Evolutionary conservation across 2,329 filamentous ascomycete genomes (phyloP), one percentile per base, ranked within the genome.

Genomic region (Leptographium flavum): DNA sequence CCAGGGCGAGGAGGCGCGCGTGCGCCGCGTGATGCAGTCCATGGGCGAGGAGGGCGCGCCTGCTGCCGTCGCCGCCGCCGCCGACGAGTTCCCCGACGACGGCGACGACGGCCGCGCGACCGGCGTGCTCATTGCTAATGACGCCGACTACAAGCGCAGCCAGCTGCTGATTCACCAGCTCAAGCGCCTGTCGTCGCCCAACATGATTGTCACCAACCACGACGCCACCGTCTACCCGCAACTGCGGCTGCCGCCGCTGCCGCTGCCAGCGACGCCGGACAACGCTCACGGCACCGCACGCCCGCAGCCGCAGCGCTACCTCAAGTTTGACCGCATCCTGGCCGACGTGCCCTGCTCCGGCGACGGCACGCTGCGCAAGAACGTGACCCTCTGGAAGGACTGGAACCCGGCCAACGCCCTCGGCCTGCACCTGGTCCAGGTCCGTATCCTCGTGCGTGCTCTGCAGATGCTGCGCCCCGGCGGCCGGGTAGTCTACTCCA

Each of bases 131-230:
- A 83, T 98, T 54, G 92, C 92, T 50, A 98, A 98, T 64, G 92
- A 98, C 58, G 80, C 85, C 55, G 92, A 98, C 62, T 95, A 95
- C 69, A 93, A 90, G 70, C 83, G 92, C 52, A 87, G 87, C 46
- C 92, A 96, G 65, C 92, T 98, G 84, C 68, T 98, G 60, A 86
- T 95, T 40, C 92, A 98, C 63, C 92, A 98, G 65, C 83, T 96
- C 57, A 98, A 98, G 73, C 83, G 92, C 50, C 73, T 98, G 42
- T 94, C 90, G 51, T 96, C 92, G 5, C 90, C 92, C 3, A 98
- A 98, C 61, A 70, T 98, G 54, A 83, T 98, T 51, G 90, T 98
- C 50, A 96, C 87, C 36, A 96, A 98, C 62, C 90, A 98, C 66
- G 92, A 98, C 62, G 92, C 92, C 36, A 95, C 88, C 5, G 79